Evolutionary conservation across 306 rosid genomes (phyloP).

Genomic region (Amphicarpaea edgeworthii): DNA sequence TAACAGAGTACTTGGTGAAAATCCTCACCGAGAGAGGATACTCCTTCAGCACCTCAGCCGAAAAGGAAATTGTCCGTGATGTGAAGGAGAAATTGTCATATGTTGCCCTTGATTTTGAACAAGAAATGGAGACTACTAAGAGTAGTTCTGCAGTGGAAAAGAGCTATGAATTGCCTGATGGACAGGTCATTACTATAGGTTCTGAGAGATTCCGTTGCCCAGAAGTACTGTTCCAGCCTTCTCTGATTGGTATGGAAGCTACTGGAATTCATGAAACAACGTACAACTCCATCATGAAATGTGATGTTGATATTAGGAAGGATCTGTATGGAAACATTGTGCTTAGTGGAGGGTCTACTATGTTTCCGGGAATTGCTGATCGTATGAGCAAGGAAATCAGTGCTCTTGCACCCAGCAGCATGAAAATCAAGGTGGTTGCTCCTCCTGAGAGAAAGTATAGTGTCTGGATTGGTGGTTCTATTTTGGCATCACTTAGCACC

Average conservation of each 20-base stretch:
- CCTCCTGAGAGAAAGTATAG: slow-evolving; percentile 84
- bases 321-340: slow-evolving; percentile 78
- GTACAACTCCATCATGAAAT: slow-evolving; percentile 81
- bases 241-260: slow-evolving; percentile 80
- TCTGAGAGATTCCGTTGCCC: slow-evolving; percentile 86
- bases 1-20: slow-evolving; percentile 70
- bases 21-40: slow-evolving; percentile 82
- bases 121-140: slow-evolving; percentile 74
- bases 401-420: slow-evolving; percentile 84
- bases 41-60: slow-evolving; percentile 75
- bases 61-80: slow-evolving; percentile 85
- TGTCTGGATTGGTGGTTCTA: slow-evolving; percentile 88
- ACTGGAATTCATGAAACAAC: slow-evolving; percentile 80
- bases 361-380: slow-evolving; percentile 83
- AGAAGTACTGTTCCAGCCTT: slow-evolving; percentile 82
- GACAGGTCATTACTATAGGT: slow-evolving; percentile 78
- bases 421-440: slow-evolving; percentile 84
- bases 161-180: slow-evolving; percentile 78
- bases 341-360: slow-evolving; percentile 79
- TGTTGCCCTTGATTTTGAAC: slow-evolving; percentile 77
- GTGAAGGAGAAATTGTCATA: slow-evolving; percentile 79
- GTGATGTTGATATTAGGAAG: slow-evolving; percentile 83
- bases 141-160: slow-evolving; percentile 74
- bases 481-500: slow-evolving; percentile 81
- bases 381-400: slow-evolving; percentile 85